Evolutionary conservation across 2,329 filamentous ascomycete genomes (phyloP), one percentile per base, ranked within the genome.

Genomic region (Furcasterigmium furcatum): DNA sequence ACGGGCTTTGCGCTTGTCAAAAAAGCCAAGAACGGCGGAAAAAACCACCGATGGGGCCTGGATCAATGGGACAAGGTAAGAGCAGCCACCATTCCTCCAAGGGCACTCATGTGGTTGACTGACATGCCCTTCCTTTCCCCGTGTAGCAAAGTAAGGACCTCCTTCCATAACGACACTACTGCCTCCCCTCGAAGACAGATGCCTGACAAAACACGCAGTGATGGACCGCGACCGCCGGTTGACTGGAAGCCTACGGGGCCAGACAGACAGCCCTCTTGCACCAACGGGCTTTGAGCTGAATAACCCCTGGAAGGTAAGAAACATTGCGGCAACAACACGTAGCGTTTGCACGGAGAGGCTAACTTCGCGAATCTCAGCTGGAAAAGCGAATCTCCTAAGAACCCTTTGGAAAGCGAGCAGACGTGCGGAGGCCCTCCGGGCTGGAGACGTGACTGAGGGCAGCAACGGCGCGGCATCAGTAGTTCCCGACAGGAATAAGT

Each of bases 61-160:
- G 81, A 84, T 57, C 73, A 79, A 57, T 85, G 81, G 81, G 81
- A 84, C 55, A 77, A 64, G 66, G 80, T 84, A 64, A 53, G 34
- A 18, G 9, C n/a, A 19, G 9, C 18, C 19, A 9, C n/a, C 10
- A 34, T 29, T 29, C 25, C 25, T 29, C 13, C 8, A 29, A 13
- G 16, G 13, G 9, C 5, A n/a, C 30, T 32, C 13, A 13, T 32
- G 30, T n/a, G 30, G 7, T 16, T 32, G 30, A 32, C 30, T 32
- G 16, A 32, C 30, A 32, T 32, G 30, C 18, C 30, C 18, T 3
- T 32, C 30, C 13, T 32, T 48, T 49, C 52, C n/a, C n/a, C n/a
- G n/a, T n/a, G n/a, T n/a, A 82, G 77, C 76, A 82, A 78, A 81
- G 76, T 80, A 74, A 47, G 66, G n/a, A n/a, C n/a, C n/a, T n/a